Conservation (phyloP, 306 rosid species). For the Astragalus membranaceus region DNA sequence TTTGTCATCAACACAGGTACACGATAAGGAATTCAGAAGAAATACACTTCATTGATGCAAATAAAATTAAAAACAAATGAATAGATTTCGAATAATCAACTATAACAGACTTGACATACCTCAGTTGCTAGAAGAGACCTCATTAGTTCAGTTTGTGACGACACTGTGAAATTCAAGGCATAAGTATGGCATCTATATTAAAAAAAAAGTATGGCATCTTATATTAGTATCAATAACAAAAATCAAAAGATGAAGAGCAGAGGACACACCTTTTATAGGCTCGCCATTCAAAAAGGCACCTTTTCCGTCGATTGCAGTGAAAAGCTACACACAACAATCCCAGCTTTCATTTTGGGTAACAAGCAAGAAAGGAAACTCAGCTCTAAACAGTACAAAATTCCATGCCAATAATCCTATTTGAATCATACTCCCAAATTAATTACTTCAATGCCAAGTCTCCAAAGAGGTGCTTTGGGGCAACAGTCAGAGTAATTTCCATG, state of each 20-base stretch:
- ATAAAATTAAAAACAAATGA: not conserved
- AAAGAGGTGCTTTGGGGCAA: not conserved
- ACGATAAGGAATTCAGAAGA: not conserved
- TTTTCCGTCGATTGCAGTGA: slow-evolving; percentile 69
- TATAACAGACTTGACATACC: slow-evolving; percentile 47
- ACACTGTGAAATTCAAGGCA: slow-evolving; percentile 52
- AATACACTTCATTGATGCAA: not conserved
- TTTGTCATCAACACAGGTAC: not conserved
- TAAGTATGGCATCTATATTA: slow-evolving; percentile 3
- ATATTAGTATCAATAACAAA: not conserved
- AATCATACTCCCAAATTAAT: slow-evolving; percentile 5
- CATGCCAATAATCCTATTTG: slow-evolving; percentile 1
- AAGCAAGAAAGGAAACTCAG: slow-evolving; percentile 5
- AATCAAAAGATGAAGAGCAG: slow-evolving; percentile 3
- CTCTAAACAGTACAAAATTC: not conserved
- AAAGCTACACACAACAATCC: slow-evolving; percentile 49
- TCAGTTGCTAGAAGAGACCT: slow-evolving; percentile 81
- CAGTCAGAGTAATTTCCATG: not conserved
- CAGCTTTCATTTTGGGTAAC: slow-evolving; percentile 16
- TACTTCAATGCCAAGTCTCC: not conserved
- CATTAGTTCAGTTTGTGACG: slow-evolving; percentile 72
- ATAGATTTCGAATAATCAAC: not conserved
- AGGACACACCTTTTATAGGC: slow-evolving; percentile 65
- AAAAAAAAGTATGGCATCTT: too few species aligned
- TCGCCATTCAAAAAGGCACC: slow-evolving; percentile 85